Evolutionary conservation across 805 yeast species (phyloP).

Genomic region (Lipomyces lipofer): DNA sequence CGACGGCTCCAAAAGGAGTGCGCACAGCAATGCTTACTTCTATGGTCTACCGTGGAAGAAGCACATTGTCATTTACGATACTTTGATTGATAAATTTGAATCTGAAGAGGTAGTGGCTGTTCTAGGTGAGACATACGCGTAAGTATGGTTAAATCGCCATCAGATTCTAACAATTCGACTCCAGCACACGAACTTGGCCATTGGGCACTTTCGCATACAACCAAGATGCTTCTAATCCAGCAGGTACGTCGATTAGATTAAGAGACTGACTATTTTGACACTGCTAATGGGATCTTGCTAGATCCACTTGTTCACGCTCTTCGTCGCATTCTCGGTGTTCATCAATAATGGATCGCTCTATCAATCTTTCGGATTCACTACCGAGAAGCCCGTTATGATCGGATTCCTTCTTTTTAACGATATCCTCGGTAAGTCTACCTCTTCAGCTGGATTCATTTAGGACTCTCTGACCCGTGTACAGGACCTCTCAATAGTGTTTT

Average conservation of each 20-base stretch:
- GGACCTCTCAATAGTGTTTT: conserved; percentile 73
- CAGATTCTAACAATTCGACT: background rate
- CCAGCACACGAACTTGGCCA: conserved; percentile 98
- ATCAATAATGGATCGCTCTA: conserved; percentile 77
- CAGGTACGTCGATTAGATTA: too few relatives aligned
- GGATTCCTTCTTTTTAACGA: conserved; percentile 82
- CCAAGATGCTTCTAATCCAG: conserved; percentile 66
- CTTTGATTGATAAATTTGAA: conserved; percentile 77
- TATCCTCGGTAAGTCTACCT: conserved; percentile 45
- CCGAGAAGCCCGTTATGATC: conserved; percentile 68
- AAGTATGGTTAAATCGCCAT: background rate
- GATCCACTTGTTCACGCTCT: conserved; percentile 60
- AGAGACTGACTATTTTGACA: too few relatives aligned
- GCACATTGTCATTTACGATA: conserved; percentile 91
- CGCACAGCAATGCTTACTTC: conserved; percentile 96
- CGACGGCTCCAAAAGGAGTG: conserved; percentile 96
- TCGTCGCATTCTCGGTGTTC: conserved; percentile 76
- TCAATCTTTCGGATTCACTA: conserved; percentile 71
- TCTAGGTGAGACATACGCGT: conserved; percentile 38
- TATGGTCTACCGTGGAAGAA: conserved; percentile 96
- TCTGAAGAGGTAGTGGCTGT: conserved; percentile 87
- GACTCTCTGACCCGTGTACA: background rate
- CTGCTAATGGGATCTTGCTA: too few relatives aligned
- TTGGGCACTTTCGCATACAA: conserved; percentile 88
- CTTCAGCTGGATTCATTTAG: background rate